Conservation (phyloP, 2,329 filamentous ascomycete species). For the Colletotrichum eremochloae region DNA sequence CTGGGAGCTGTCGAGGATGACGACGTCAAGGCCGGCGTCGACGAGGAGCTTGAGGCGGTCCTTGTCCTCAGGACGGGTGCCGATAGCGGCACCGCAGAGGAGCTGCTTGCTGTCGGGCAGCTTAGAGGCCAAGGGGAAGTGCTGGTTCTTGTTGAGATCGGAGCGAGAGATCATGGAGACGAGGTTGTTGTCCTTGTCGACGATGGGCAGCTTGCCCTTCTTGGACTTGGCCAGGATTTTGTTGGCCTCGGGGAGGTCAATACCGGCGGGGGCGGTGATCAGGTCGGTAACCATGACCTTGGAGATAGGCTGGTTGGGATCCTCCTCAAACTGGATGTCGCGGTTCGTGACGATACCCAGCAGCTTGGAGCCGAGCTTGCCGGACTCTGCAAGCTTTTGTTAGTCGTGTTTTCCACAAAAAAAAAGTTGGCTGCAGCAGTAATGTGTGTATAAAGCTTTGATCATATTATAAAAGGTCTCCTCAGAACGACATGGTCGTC, state of each 20-base stretch:
- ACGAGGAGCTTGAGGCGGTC: slow-evolving; percentile 86
- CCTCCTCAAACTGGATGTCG: slow-evolving; percentile 95
- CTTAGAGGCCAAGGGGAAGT: slow-evolving; percentile 97
- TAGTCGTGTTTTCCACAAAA: slow-evolving; percentile 48
- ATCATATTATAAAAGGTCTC: slow-evolving; percentile 64
- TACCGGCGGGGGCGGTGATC: slow-evolving; percentile 86
- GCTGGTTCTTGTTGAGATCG: slow-evolving; percentile 97
- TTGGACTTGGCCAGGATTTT: slow-evolving; percentile 93
- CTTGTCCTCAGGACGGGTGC: slow-evolving; percentile 95
- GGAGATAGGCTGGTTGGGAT: slow-evolving; percentile 79
- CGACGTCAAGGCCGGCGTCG: slow-evolving; percentile 94
- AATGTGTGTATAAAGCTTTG: slow-evolving; percentile 22
- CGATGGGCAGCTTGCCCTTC: slow-evolving; percentile 97
- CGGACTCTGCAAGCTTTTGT: slow-evolving; percentile 76
- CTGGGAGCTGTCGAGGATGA: slow-evolving; percentile 95
- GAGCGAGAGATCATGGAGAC: slow-evolving; percentile 94
- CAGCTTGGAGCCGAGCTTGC: slow-evolving; percentile 94
- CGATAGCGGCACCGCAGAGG: slow-evolving; percentile 93
- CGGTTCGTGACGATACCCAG: slow-evolving; percentile 97
- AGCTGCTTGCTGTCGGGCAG: slow-evolving; percentile 97
- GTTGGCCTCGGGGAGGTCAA: slow-evolving; percentile 90
- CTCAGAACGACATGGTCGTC: slow-evolving; percentile 84
- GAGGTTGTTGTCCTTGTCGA: slow-evolving; percentile 86
- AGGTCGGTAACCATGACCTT: slow-evolving; percentile 97
- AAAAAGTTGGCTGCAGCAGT: slow-evolving; percentile 31